These are phyloP conservation scores for Dioscorea dumetorum DNA, from an alignment of 106 monocot genomes.

Conservation along the genomic window DNA sequence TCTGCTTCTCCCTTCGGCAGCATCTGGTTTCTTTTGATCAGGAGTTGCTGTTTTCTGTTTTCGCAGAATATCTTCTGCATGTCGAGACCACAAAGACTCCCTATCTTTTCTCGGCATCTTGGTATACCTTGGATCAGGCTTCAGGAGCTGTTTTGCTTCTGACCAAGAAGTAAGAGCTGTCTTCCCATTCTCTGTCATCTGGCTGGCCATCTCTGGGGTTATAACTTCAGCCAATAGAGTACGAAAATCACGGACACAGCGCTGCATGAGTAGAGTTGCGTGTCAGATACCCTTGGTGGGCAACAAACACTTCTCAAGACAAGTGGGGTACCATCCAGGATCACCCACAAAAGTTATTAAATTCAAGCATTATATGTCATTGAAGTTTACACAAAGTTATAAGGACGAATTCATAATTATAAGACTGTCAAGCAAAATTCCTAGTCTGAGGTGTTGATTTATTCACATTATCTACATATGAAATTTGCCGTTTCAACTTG, in stretches of 20 bases:
- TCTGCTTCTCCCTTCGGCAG: constrained; percentile 32
- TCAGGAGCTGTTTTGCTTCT: constrained; percentile 69
- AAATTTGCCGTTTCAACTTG: no score
- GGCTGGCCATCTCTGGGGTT: constrained; percentile 43
- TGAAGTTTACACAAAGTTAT: no score
- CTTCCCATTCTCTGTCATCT: constrained; percentile 39
- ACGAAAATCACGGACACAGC: constrained; percentile 59
- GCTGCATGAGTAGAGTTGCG: constrained; percentile 29
- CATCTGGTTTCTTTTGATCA: constrained; percentile 26
- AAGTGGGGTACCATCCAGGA: no score
- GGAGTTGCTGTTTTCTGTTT: constrained; percentile 30
- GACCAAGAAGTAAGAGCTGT: constrained; percentile 68
- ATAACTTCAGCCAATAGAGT: constrained; percentile 55
- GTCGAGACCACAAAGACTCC: constrained; percentile 60
- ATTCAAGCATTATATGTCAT: no score
- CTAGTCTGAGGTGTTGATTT: no score
- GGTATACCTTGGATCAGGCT: constrained; percentile 62
- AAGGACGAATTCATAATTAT: no score
- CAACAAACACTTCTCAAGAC: no score
- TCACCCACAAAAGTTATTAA: no score
- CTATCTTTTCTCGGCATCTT: constrained; percentile 83
- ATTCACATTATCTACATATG: no score
- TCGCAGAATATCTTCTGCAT: constrained; percentile 41
- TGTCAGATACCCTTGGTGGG: no score
- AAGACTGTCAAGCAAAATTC: no score